Percentiles rank a stretch among this genome's conserved stretches.
Conservation (phyloP, 306 rosid genomes). For the Casuarina cunninghamiana region DNA sequence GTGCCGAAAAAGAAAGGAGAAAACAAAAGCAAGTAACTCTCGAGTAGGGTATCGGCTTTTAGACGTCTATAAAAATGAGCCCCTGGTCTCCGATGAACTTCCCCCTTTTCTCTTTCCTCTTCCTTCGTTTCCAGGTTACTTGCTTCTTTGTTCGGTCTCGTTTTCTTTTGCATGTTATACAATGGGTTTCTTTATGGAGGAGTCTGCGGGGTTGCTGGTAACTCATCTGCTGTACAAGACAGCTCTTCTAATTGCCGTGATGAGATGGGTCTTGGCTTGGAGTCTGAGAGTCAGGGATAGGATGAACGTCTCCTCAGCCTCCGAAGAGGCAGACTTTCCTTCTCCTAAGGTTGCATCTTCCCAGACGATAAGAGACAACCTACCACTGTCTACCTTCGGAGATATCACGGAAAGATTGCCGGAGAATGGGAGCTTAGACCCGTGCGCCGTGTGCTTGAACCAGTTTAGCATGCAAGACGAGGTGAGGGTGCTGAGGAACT, state of each 20-base stretch:
- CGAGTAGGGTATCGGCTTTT: background rate
- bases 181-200: constrained; percentile 51
- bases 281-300: constrained; percentile 31
- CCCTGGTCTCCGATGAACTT: constrained; percentile 27
- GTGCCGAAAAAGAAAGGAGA: constrained; percentile 8
- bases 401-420: constrained; percentile 47
- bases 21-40: constrained; percentile 19
- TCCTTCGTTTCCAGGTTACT: background rate
- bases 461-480: constrained; percentile 47
- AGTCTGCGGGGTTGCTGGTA: constrained; percentile 39
- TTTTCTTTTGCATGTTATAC: background rate
- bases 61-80: constrained; percentile 51
- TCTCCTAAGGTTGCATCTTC: constrained; percentile 22
- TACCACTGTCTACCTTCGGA: constrained; percentile 48
- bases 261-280: constrained; percentile 64
- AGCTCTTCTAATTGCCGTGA: constrained; percentile 59
- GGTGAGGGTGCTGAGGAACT: constrained; percentile 69
- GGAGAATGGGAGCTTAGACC: constrained; percentile 33
- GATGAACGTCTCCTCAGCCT: constrained; percentile 4
- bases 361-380: constrained; percentile 43
- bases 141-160: background rate
- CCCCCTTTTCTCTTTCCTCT: constrained; percentile 51
- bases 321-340: background rate
- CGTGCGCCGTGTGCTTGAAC: constrained; percentile 76
- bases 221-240: constrained; percentile 59